Evolutionary conservation across 2,329 filamentous ascomycete genomes (phyloP).

Genomic region (Fusarium chuoi): DNA sequence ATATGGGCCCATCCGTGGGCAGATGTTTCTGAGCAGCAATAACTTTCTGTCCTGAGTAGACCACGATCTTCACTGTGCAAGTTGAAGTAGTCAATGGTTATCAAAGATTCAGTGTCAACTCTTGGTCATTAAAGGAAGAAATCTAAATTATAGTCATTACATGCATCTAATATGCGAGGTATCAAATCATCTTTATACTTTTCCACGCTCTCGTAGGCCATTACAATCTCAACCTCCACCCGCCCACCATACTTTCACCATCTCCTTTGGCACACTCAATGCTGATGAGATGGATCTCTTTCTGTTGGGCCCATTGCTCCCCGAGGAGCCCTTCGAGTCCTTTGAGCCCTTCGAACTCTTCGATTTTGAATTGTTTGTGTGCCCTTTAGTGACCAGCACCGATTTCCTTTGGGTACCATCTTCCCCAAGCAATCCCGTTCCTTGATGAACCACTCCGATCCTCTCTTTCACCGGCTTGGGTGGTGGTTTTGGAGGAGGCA

Average conservation of each 20-base stretch:
- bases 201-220: constrained; percentile 9
- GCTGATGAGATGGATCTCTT: constrained; percentile 30
- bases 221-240: constrained; percentile 10
- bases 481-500: constrained; percentile 28
- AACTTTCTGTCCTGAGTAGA: background rate
- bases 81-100: background rate
- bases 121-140: background rate
- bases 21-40: background rate
- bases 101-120: background rate
- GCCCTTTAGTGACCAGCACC: constrained; percentile 31
- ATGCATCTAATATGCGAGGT: constrained; percentile 16
- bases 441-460: constrained; percentile 34
- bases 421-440: constrained; percentile 28
- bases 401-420: constrained; percentile 34
- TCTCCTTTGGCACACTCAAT: constrained; percentile 37
- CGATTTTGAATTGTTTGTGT: constrained; percentile 5
- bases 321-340: background rate
- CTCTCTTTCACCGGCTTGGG: constrained; percentile 22
- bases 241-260: constrained; percentile 44
- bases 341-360: constrained; percentile 8
- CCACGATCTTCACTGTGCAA: background rate
- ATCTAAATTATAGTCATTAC: constrained; percentile 25
- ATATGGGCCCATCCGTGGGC: background rate
- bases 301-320: constrained; percentile 17
- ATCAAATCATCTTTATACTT: constrained; percentile 26